A percentile compares a stretch with the other conserved stretches of the same genome.
phyloP scores from a whole-genome alignment of 2,329 filamentous ascomycete genomes.

The Scytalidium sp. region DNA sequence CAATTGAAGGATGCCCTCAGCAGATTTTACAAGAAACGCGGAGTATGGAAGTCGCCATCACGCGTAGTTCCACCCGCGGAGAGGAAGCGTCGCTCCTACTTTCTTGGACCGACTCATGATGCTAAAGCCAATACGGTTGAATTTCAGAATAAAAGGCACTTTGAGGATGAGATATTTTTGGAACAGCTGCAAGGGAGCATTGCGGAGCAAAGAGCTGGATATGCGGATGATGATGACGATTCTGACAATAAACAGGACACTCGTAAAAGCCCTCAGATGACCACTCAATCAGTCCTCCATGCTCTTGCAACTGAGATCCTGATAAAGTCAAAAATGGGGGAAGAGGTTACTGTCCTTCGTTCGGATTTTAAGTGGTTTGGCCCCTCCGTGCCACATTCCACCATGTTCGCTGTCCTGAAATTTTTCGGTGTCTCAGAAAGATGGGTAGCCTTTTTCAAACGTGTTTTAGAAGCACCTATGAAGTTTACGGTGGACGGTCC shows the following conservation, averaged over 20 bases:
- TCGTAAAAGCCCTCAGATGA: slow-evolving; percentile 39
- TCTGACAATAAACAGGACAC: slow-evolving; percentile 24
- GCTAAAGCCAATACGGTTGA: slow-evolving; percentile 24
- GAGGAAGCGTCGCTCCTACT: slow-evolving; percentile 40
- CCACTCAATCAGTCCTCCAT: slow-evolving; percentile 55
- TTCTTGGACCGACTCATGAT: slow-evolving; percentile 29
- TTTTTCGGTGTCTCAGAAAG: slow-evolving; percentile 55
- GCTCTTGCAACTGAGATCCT: slow-evolving; percentile 51
- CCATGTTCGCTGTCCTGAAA: slow-evolving; percentile 52
- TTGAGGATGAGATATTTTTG: slow-evolving; percentile 48
- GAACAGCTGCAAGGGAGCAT: slow-evolving; percentile 45
- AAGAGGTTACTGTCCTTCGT: slow-evolving; percentile 50
- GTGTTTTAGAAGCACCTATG: slow-evolving; percentile 57
- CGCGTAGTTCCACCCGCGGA: slow-evolving; percentile 34
- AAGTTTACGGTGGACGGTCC: slow-evolving; percentile 52
- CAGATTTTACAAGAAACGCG: slow-evolving; percentile 2
- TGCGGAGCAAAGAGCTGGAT: slow-evolving; percentile 34
- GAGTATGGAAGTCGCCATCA: slow-evolving; percentile 13
- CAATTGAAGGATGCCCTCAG: slow-evolving; percentile 37
- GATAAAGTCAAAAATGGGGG: slow-evolving; percentile 43
- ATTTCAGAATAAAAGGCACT: slow-evolving; percentile 37
- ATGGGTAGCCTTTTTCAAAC: slow-evolving; percentile 58
- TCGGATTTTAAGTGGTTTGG: slow-evolving; percentile 59
- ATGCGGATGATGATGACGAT: slow-evolving; percentile 40
- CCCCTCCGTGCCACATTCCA: slow-evolving; percentile 55